A percentile compares a stretch with the other conserved stretches of the same genome.
phyloP scores from a whole-genome alignment of 108 stramenopile genomes.

The Craspedostauros australis region DNA sequence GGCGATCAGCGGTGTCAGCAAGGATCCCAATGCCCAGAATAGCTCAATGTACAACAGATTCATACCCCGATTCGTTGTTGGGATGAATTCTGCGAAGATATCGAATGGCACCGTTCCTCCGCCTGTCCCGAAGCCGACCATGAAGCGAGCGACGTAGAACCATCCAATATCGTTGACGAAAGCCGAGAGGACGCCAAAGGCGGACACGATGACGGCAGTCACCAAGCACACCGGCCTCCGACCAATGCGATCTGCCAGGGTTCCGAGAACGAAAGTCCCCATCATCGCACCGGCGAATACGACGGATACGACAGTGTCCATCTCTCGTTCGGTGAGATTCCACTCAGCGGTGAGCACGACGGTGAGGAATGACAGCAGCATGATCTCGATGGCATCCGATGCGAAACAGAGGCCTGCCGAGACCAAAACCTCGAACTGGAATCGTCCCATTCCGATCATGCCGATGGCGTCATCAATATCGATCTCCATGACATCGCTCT shows the following conservation, averaged over 20 bases:
- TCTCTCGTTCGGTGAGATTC: constrained; percentile 36
- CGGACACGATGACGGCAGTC: constrained; percentile 33
- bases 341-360: constrained; percentile 47
- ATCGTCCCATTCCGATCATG: constrained; percentile 49
- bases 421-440: constrained; percentile 46
- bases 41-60: constrained; percentile 39
- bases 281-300: constrained; percentile 62
- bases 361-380: constrained; percentile 56
- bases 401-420: constrained; percentile 69
- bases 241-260: constrained; percentile 58
- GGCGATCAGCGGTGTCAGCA: constrained; percentile 47
- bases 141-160: constrained; percentile 35
- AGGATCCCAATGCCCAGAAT: constrained; percentile 53
- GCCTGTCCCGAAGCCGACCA: constrained; percentile 72
- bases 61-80: constrained; percentile 34
- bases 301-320: constrained; percentile 37
- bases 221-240: constrained; percentile 47
- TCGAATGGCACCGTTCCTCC: constrained; percentile 53
- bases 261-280: constrained; percentile 54
- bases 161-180: constrained; percentile 34
- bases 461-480: constrained; percentile 38
- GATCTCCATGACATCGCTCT: background rate
- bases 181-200: constrained; percentile 52
- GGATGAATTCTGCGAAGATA: constrained; percentile 38
- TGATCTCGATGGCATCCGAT: constrained; percentile 66